Evolutionary conservation across 805 yeast genomes (phyloP).

Genomic region (Saturnispora quitensis): DNA sequence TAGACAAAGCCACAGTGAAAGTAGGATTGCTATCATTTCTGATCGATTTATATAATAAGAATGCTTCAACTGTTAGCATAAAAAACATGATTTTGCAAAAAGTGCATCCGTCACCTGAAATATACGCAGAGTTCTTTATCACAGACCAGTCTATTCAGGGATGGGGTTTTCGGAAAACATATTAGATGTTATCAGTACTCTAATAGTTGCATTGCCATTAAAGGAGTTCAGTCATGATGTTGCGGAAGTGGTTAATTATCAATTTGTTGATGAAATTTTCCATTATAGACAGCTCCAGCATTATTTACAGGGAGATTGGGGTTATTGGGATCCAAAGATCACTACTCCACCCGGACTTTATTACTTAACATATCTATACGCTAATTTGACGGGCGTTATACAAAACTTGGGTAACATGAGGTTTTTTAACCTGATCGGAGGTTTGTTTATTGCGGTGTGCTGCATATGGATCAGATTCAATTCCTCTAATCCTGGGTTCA

Average conservation of each 20-base stretch:
- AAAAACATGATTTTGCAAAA: not conserved
- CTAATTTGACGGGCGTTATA: constrained; percentile 22
- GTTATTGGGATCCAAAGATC: constrained; percentile 78
- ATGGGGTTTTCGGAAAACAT: constrained; percentile 9
- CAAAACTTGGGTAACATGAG: constrained; percentile 38
- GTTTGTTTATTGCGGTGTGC: constrained; percentile 32
- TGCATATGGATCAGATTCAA: constrained; percentile 13
- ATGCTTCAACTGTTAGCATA: not conserved
- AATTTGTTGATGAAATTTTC: constrained; percentile 69
- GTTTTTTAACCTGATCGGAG: constrained; percentile 58
- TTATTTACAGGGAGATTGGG: constrained; percentile 53
- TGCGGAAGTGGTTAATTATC: constrained; percentile 19
- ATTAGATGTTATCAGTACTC: constrained; percentile 12
- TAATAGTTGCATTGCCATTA: constrained; percentile 14
- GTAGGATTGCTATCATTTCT: not conserved
- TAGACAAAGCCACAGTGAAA: not conserved
- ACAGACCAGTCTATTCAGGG: not conserved
- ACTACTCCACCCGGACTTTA: constrained; percentile 97
- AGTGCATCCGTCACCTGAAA: not conserved
- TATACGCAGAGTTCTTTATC: not conserved
- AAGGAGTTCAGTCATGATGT: constrained; percentile 16
- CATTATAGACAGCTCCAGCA: constrained; percentile 73
- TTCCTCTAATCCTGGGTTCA: constrained; percentile 12
- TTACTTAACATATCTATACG: constrained; percentile 32
- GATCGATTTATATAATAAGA: not conserved